Evolutionary conservation across 1,284 basidiomycete genomes (phyloP), one percentile per base, ranked within the genome.

Genomic region (Entoloma clypeatum): DNA sequence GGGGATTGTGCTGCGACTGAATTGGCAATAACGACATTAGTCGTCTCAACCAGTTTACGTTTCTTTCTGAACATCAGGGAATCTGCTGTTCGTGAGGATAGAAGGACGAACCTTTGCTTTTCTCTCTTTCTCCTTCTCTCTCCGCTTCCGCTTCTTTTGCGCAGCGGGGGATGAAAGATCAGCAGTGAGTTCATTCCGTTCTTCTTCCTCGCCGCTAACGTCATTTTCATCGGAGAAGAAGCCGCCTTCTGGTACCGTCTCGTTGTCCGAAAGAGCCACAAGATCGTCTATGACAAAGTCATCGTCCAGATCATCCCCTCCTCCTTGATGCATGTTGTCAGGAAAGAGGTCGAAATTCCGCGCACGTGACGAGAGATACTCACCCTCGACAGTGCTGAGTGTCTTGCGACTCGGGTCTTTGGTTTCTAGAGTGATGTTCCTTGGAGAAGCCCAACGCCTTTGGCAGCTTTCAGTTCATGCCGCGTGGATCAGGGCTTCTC

Each of bases 261-360:
- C 74, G 27, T 77, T 80, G 11, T 75, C 77, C 2, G 79, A 81
- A 10, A 75, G 60, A 1, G 76, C 79, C 1, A 86, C 74, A 16
- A 77, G 65, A 36, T 84, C 81, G 50, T 91, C 87, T 21, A 74
- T 72, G 28, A 85, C 67, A 57, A 86, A 87, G 54, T 90, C 85
- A 55, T 91, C 87, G 30, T 84, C 83, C 13, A 91, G 71, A 64
- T 86, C 85, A 68, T 92, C 89, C 30, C 82, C 84, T 41, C 67
- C 69, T 41, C 67, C 69, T 64, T 62, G 61, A 17, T 58, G 56
- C 59, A 67, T 65, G 44, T 30, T 42, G 36, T n/a, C 14, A 3
- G 17, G 18, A 38, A 35, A 19, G 16, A 11, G 13, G 23, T 23
- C 17, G 5, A n/a, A 30, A 9, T 38, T 17, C 22, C 5, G 5